Conservation (phyloP, 2,329 filamentous ascomycete genomes). For the Sporothrix brasiliensis region DNA sequence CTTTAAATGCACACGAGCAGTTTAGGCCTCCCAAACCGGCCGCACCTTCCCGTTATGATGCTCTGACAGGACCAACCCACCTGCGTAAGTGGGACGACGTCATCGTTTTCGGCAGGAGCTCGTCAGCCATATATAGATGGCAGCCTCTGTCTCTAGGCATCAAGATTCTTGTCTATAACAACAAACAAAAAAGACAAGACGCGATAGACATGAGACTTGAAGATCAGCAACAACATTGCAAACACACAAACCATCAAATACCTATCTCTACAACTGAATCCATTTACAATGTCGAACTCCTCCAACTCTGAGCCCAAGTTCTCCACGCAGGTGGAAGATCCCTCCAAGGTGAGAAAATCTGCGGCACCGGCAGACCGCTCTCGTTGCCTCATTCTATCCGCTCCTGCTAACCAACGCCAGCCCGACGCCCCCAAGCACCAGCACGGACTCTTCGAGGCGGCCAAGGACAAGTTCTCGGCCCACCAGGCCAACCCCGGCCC, state of each 20-base stretch:
- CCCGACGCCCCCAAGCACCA: constrained; percentile 38
- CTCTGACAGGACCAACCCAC: not conserved
- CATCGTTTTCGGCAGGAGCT: constrained; percentile 22
- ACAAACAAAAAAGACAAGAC: not conserved
- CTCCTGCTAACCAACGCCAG: constrained; percentile 28
- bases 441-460: constrained; percentile 46
- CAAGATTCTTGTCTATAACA: not conserved
- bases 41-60: constrained; percentile 20
- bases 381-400: not conserved
- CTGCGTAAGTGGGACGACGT: constrained; percentile 26
- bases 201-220: not conserved
- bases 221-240: not conserved
- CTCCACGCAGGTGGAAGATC: constrained; percentile 38
- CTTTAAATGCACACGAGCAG: not conserved
- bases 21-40: not conserved
- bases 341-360: constrained; percentile 36
- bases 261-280: not conserved
- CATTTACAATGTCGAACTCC: constrained; percentile 35
- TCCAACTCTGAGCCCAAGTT: constrained; percentile 37
- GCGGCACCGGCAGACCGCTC: not conserved
- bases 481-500: constrained; percentile 62
- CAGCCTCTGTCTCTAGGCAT: constrained; percentile 29
- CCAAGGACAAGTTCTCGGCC: constrained; percentile 54
- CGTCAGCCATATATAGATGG: constrained; percentile 24
- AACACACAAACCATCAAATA: not conserved